Conservation (phyloP, 2,329 filamentous ascomycete genomes). For the Alternaria angustiovoidea region DNA sequence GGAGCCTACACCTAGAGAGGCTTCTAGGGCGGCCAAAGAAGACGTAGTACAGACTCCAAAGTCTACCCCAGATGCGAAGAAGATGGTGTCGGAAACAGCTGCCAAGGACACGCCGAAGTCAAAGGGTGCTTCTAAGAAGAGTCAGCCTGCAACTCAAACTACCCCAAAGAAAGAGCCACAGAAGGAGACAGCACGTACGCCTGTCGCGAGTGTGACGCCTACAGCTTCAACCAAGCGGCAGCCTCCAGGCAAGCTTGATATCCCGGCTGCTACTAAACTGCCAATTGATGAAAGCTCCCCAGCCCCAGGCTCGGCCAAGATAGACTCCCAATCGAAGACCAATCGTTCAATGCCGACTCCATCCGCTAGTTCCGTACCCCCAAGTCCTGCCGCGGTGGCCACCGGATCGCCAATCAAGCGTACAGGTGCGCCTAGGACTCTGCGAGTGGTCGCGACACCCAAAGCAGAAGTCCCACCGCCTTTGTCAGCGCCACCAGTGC, state of each 20-base stretch:
- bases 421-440: constrained; percentile 64
- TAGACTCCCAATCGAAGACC: constrained; percentile 36
- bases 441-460: constrained; percentile 73
- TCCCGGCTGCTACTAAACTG: constrained; percentile 49
- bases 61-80: constrained; percentile 29
- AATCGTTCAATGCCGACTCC: constrained; percentile 44
- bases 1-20: constrained; percentile 18
- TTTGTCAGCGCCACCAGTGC: constrained; percentile 43
- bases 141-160: constrained; percentile 15
- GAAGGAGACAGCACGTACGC: constrained; percentile 13
- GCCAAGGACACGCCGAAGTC: constrained; percentile 30
- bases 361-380: constrained; percentile 58
- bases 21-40: constrained; percentile 22
- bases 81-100: constrained; percentile 17
- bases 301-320: constrained; percentile 25
- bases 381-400: constrained; percentile 63
- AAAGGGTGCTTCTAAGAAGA: constrained; percentile 32
- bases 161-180: constrained; percentile 20
- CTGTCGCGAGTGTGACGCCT: constrained; percentile 18
- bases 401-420: constrained; percentile 55
- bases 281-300: constrained; percentile 29
- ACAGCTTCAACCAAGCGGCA: constrained; percentile 45
- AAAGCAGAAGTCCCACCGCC: constrained; percentile 65
- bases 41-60: constrained; percentile 11
- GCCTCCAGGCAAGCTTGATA: constrained; percentile 59